phyloP scores from a whole-genome alignment of 2,329 filamentous ascomycete genomes.

The Sordariomycetes sp. region DNA sequence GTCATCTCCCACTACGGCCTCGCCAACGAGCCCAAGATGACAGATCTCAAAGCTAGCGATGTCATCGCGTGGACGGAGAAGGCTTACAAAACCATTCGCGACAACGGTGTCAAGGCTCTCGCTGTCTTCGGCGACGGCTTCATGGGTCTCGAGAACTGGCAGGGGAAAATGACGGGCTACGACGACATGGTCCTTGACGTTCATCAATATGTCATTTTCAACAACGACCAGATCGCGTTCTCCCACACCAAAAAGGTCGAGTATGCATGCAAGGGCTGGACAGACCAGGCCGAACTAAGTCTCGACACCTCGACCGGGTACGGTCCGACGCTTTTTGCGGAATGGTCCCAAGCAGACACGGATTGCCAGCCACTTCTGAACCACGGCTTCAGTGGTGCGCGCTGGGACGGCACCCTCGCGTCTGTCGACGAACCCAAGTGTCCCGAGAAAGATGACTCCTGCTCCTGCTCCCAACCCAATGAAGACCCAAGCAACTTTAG shows the following conservation, averaged over 20 bases:
- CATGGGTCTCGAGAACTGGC: constrained; percentile 84
- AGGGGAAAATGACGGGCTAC: constrained; percentile 66
- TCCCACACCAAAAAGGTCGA: constrained; percentile 76
- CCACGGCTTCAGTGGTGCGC: constrained; percentile 78
- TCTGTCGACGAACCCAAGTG: constrained; percentile 65
- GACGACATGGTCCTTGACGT: constrained; percentile 82
- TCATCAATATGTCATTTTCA: constrained; percentile 98
- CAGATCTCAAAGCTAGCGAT: constrained; percentile 50
- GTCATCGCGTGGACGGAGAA: constrained; percentile 75
- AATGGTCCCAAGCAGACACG: constrained; percentile 97
- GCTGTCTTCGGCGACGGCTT: constrained; percentile 93
- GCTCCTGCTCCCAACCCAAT: constrained; percentile 70
- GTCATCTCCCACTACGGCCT: constrained; percentile 89
- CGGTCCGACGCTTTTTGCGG: constrained; percentile 87
- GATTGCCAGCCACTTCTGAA: constrained; percentile 85
- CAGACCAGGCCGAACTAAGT: constrained; percentile 62
- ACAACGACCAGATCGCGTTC: constrained; percentile 73
- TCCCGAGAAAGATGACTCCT: constrained; percentile 55
- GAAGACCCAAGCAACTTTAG: constrained; percentile 60
- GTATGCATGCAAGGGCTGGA: constrained; percentile 85
- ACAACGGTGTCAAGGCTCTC: constrained; percentile 63
- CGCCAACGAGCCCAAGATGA: constrained; percentile 90
- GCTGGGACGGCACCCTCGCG: constrained; percentile 84
- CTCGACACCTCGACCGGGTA: constrained; percentile 71
- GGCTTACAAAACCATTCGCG: constrained; percentile 63